These are phyloP conservation scores for Tilletia setariae DNA, from an alignment of 1,284 basidiomycete genomes.

Conservation along the genomic window DNA sequence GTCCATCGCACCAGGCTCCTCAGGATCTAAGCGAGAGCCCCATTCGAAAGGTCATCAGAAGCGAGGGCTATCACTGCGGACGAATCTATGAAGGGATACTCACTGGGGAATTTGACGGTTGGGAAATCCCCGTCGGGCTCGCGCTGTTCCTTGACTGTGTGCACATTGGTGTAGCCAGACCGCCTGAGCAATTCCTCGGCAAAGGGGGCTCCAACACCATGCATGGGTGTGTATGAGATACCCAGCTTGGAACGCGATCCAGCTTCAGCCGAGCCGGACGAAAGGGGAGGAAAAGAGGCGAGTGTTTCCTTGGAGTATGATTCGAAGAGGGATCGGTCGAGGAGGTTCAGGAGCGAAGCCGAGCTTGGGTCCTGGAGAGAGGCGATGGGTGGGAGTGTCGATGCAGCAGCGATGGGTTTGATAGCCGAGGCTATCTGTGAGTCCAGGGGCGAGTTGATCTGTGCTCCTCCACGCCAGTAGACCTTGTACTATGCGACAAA, in stretches of 20 bases:
- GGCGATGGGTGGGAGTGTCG: background rate
- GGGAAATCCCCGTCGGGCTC: conserved; percentile 43
- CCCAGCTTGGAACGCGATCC: background rate
- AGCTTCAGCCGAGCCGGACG: background rate
- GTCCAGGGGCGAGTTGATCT: conserved; percentile 48
- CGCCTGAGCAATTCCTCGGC: conserved; percentile 21
- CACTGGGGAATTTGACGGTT: conserved; percentile 44
- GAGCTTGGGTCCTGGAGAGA: conserved; percentile 20
- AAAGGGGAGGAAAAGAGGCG: conserved; percentile 1
- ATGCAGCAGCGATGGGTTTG: conserved; percentile 24
- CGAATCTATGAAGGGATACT: conserved; percentile 15
- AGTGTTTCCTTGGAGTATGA: conserved; percentile 33
- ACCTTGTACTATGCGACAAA: conserved; percentile 21
- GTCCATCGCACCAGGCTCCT: conserved; percentile 42
- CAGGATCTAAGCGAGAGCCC: conserved; percentile 27
- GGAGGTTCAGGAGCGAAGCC: conserved; percentile 19
- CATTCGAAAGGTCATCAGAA: conserved; percentile 1
- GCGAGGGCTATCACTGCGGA: background rate
- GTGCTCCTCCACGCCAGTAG: conserved; percentile 38
- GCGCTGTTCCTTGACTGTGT: conserved; percentile 40
- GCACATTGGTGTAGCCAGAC: conserved; percentile 32
- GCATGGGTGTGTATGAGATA: conserved; percentile 42
- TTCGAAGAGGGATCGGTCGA: conserved; percentile 33
- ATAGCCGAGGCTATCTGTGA: conserved; percentile 40
- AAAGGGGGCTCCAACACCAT: conserved; percentile 39